A percentile compares a stretch with the other conserved stretches of the same genome.
Evolutionary conservation across 306 rosid species (phyloP).

Genomic region (Prunus armeniaca): DNA sequence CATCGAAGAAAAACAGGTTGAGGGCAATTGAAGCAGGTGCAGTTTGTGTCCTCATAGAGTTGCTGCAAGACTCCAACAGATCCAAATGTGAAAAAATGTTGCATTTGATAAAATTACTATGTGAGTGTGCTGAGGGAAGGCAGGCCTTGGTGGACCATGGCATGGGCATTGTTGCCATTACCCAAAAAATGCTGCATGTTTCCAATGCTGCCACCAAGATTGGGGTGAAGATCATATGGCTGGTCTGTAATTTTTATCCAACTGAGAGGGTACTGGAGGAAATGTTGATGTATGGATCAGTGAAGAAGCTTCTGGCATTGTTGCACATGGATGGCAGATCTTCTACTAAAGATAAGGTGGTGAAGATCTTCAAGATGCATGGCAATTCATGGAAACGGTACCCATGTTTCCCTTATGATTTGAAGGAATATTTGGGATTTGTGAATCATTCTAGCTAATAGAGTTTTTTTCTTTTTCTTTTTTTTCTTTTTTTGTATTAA

Average conservation of each 20-base stretch:
- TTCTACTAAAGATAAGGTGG: conserved; percentile 39
- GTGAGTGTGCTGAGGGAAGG: conserved; percentile 58
- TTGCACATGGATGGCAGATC: conserved; percentile 37
- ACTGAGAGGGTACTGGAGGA: conserved; percentile 46
- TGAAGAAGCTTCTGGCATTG: conserved; percentile 48
- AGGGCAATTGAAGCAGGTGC: conserved; percentile 57
- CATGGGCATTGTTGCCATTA: conserved; percentile 39
- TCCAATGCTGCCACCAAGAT: conserved; percentile 37
- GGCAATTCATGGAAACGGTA: conserved; percentile 42
- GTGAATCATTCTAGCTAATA: conserved; percentile 12
- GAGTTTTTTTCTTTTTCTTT: background rate
- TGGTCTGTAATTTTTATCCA: conserved; percentile 36
- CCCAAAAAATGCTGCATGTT: conserved; percentile 35
- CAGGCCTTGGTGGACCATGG: conserved; percentile 48
- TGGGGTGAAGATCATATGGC: conserved; percentile 43
- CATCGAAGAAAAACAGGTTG: conserved; percentile 38
- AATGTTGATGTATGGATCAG: conserved; percentile 48
- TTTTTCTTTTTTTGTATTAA: background rate
- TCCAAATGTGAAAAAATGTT: conserved; percentile 42
- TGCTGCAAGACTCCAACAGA: conserved; percentile 35
- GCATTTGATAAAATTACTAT: conserved; percentile 29
- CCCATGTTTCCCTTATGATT: conserved; percentile 45
- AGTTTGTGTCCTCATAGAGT: conserved; percentile 43
- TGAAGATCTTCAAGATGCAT: conserved; percentile 49
- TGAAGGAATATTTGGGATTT: conserved; percentile 31